These are phyloP conservation scores for Helenozyma baotianmanensis DNA, from an alignment of 805 yeast species.

Conservation along the genomic window DNA sequence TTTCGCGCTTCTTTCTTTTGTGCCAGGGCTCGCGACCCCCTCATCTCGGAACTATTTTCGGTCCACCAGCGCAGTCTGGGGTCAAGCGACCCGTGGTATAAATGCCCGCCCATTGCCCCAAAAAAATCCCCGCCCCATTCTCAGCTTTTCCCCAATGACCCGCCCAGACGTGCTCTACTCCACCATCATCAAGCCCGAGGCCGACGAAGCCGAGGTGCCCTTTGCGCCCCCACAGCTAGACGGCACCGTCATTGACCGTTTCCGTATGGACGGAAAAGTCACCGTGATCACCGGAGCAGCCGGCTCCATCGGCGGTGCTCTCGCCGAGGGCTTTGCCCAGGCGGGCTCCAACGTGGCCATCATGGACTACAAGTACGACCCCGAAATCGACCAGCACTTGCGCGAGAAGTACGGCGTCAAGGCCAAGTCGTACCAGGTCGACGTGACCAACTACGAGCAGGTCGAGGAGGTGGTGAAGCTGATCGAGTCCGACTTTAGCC, in stretches of 20 bases:
- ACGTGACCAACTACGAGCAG: conserved; percentile 44
- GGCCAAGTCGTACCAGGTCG: conserved; percentile 61
- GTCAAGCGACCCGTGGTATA: not conserved
- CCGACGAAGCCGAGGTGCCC: conserved; percentile 14
- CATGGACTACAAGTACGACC: conserved; percentile 34
- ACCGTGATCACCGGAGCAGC: conserved; percentile 29
- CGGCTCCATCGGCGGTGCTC: conserved; percentile 28
- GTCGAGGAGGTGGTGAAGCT: conserved; percentile 48
- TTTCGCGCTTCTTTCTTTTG: conserved; percentile 1
- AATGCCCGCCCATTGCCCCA: not conserved
- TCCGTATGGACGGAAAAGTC: conserved; percentile 19
- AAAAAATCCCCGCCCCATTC: not conserved
- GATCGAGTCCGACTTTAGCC: conserved; percentile 67
- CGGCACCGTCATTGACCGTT: conserved; percentile 15
- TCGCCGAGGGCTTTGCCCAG: conserved; percentile 44
- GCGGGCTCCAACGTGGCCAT: conserved; percentile 54
- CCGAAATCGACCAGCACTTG: conserved; percentile 24
- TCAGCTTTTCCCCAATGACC: conserved; percentile 2
- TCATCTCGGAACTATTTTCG: conserved; percentile 3
- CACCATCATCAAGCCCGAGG: conserved; percentile 16
- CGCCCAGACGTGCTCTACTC: conserved; percentile 7
- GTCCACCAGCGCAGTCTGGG: not conserved
- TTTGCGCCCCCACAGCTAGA: conserved; percentile 10
- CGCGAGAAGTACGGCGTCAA: conserved; percentile 50
- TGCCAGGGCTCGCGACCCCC: not conserved